Base-by-base conservation (phyloP, 2,329 filamentous ascomycete genomes). In the Verticillium nubilum region DNA sequence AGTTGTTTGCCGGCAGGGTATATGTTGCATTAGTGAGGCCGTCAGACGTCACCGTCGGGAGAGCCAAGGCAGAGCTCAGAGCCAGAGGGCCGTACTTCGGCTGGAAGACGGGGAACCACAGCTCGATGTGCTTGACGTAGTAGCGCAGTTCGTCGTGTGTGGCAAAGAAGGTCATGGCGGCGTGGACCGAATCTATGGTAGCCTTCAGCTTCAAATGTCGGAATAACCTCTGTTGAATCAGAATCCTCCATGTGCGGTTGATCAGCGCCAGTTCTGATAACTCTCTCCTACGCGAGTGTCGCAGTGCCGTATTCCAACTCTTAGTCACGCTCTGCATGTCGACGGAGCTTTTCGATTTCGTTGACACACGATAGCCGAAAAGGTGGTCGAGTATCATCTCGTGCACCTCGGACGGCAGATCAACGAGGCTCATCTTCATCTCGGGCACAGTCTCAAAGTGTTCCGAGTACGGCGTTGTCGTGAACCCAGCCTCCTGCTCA, bases 91-190 rank as follows among this genome's bases (percentile, higher is more conserved):
- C 73, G 60, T 78, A 77, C 59, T 80, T 81, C 23, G 83, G 84
- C 64, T 87, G 82, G 66, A 89, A 92, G 47, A 91, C 88, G 3
- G 89, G 89, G 62, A 92, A 89, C 88, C 89, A 92, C 50, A 91
- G 80, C 72, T 92, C 89, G 61, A 91, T 82, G 67, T 92, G 89
- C 64, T 86, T 86, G 61, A 92, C 85, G 65, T 90, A 85, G 9
- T 73, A 66, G 23, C 83, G 80, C 5, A 92, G 80, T 66, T 89
- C 83, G 28, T 80, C 76, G 61, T 86, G 80, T 10, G 72, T 64
- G 17, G 74, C 71, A 64, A 92, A 89, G 77, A 88, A 91, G 33
- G 74, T 63, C 63, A 82, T 77, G 6, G 87, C 84, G 54, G 85
- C 79, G 50, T 82, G 74, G 47, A 90, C 74, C 17, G 82, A 87